Evolutionary conservation across 768 basidiomycete genomes (phyloP).

Genomic region (Amanita rimosa): DNA sequence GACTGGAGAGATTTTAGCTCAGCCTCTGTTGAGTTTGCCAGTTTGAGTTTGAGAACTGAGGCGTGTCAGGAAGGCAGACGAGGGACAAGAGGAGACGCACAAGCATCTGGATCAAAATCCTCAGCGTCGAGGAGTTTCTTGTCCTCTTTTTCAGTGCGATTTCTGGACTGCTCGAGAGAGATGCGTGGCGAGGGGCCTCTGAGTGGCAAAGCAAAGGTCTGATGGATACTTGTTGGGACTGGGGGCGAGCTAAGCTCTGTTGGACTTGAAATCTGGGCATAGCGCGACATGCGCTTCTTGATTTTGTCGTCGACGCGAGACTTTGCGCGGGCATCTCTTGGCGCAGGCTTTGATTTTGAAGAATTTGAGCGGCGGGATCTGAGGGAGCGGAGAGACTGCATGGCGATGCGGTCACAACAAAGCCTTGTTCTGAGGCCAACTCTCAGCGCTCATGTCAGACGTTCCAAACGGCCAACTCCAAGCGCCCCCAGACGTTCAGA

Average conservation of each 20-base stretch:
- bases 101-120: conserved; percentile 80
- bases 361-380: conserved; percentile 35
- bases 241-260: conserved; percentile 40
- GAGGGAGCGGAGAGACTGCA: conserved; percentile 48
- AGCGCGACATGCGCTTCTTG: conserved; percentile 95
- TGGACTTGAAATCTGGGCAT: conserved; percentile 75
- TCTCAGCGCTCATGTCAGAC: conserved; percentile 4
- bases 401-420: conserved; percentile 12
- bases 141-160: conserved; percentile 34
- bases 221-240: conserved; percentile 33
- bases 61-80: background rate
- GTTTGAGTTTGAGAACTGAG: conserved; percentile 67
- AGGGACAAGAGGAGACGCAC: conserved; percentile 34
- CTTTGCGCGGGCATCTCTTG: conserved; percentile 33
- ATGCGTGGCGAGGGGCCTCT: background rate
- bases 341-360: conserved; percentile 19
- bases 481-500: conserved; percentile 11
- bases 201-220: conserved; percentile 28
- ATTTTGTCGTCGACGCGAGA: conserved; percentile 78
- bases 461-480: background rate
- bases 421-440: conserved; percentile 9
- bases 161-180: conserved; percentile 30
- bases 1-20: conserved; percentile 70
- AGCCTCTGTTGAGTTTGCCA: conserved; percentile 83
- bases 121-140: conserved; percentile 61